Evolutionary conservation across 2,329 filamentous ascomycete genomes (phyloP).

Genomic region (Fusarium stilboides): DNA sequence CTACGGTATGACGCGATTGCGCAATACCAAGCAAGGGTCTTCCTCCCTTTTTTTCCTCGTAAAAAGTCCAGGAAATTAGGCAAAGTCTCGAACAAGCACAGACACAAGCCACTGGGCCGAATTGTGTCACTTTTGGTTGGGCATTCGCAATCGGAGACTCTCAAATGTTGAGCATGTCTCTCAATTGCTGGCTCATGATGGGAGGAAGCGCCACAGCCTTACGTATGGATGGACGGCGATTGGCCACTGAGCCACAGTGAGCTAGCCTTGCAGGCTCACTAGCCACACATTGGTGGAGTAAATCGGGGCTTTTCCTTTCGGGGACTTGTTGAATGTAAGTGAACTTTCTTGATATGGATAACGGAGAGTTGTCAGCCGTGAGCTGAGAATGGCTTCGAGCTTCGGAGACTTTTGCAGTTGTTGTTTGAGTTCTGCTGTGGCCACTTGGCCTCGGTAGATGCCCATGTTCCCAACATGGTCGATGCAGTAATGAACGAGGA

Average conservation of each 20-base stretch:
- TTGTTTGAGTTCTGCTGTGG: rapidly evolving
- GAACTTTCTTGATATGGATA: not conserved
- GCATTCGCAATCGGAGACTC: conserved; percentile 22
- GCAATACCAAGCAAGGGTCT: conserved; percentile 24
- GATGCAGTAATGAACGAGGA: not conserved
- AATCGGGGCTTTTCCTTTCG: conserved; percentile 32
- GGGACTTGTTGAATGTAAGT: conserved; percentile 34
- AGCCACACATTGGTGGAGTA: conserved; percentile 8
- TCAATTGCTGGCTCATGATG: not conserved
- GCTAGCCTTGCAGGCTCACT: conserved; percentile 19
- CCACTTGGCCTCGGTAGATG: not conserved
- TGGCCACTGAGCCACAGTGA: conserved; percentile 3
- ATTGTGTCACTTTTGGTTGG: conserved; percentile 37
- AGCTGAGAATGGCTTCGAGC: too few species aligned
- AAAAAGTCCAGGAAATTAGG: conserved; percentile 8
- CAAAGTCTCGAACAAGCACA: conserved; percentile 6
- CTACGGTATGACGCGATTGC: conserved; percentile 44
- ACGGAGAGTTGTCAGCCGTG: not conserved
- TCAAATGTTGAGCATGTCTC: conserved; percentile 1
- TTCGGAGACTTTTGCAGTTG: too few species aligned
- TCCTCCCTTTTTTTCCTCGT: conserved; percentile 1
- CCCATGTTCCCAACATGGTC: not conserved
- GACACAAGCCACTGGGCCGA: not conserved
- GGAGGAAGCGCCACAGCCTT: conserved; percentile 13
- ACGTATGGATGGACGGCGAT: not conserved